Percentiles rank a stretch among this genome's conserved stretches.
Evolutionary conservation across 2,329 filamentous ascomycete species (phyloP).

Genomic region (Pseudogymnoascus sp.): DNA sequence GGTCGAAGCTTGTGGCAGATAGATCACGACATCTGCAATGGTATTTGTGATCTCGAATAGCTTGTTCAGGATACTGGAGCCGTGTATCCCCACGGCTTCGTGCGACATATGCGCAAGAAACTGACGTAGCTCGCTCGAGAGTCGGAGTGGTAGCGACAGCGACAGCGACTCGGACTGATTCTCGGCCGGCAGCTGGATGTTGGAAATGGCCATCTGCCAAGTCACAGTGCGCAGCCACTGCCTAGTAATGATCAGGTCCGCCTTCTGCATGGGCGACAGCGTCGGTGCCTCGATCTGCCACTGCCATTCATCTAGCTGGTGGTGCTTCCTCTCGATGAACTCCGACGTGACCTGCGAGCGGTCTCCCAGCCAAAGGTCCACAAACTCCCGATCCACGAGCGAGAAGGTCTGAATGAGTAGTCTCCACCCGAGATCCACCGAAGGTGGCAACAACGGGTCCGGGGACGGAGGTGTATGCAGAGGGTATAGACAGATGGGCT

Average conservation of each 20-base stretch:
- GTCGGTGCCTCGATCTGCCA: slow-evolving; percentile 33
- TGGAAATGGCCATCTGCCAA: slow-evolving; percentile 44
- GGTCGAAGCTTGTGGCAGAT: slow-evolving; percentile 34
- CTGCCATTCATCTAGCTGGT: slow-evolving; percentile 34
- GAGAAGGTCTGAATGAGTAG: slow-evolving; percentile 39
- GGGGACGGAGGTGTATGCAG: slow-evolving; percentile 33
- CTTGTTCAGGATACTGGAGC: slow-evolving; percentile 40
- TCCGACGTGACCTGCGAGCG: slow-evolving; percentile 29
- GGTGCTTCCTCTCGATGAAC: slow-evolving; percentile 40
- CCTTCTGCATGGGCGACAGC: slow-evolving; percentile 38
- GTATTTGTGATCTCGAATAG: slow-evolving; percentile 44
- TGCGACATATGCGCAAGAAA: slow-evolving; percentile 36
- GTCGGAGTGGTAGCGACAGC: slow-evolving; percentile 37
- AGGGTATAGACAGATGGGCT: slow-evolving; percentile 33
- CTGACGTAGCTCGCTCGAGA: slow-evolving; percentile 37
- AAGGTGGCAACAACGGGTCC: slow-evolving; percentile 32
- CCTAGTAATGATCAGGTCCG: slow-evolving; percentile 42
- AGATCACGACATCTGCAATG: slow-evolving; percentile 41
- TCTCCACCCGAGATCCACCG: slow-evolving; percentile 36
- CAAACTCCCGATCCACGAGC: slow-evolving; percentile 37
- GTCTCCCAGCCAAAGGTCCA: slow-evolving; percentile 37
- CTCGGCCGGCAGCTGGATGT: slow-evolving; percentile 35
- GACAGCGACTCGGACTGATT: slow-evolving; percentile 26
- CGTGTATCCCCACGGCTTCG: slow-evolving; percentile 39
- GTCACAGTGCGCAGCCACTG: slow-evolving; percentile 43